phyloP scores from a whole-genome alignment of 2,329 filamentous ascomycete species.

The Sphaerostilbella broomeana region DNA sequence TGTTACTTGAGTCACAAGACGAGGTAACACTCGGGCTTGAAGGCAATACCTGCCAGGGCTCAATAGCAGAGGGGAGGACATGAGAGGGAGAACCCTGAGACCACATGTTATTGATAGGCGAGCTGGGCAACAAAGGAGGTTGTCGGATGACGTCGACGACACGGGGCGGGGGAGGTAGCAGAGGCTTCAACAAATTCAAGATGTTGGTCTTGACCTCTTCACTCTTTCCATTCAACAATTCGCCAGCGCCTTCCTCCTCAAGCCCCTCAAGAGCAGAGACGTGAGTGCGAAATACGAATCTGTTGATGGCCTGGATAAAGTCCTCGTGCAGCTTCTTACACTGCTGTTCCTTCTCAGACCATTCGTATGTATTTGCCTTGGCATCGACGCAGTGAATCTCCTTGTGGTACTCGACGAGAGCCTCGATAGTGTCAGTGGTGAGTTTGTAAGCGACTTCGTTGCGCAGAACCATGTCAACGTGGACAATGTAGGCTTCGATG shows the following conservation, averaged over 20 bases:
- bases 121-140: slow-evolving; percentile 78
- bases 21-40: slow-evolving; percentile 79
- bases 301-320: slow-evolving; percentile 94
- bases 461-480: slow-evolving; percentile 97
- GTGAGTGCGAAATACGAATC: slow-evolving; percentile 87
- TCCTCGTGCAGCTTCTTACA: slow-evolving; percentile 96
- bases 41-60: slow-evolving; percentile 84
- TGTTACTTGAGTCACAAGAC: slow-evolving; percentile 59
- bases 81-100: slow-evolving; percentile 61
- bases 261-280: slow-evolving; percentile 87
- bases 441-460: slow-evolving; percentile 98
- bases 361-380: slow-evolving; percentile 83
- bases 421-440: slow-evolving; percentile 87
- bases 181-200: slow-evolving; percentile 76
- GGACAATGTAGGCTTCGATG: slow-evolving; percentile 94
- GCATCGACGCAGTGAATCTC: slow-evolving; percentile 89
- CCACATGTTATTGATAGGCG: slow-evolving; percentile 74
- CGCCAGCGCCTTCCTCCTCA: slow-evolving; percentile 92
- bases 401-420: slow-evolving; percentile 92
- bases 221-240: slow-evolving; percentile 83
- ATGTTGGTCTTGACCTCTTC: slow-evolving; percentile 89
- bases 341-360: slow-evolving; percentile 94
- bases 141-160: slow-evolving; percentile 86
- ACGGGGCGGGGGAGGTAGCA: slow-evolving; percentile 79
- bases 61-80: slow-evolving; percentile 58